A percentile compares a stretch with the other conserved stretches of the same genome.
Conservation (phyloP, 2,329 filamentous ascomycete species). For the Aspergillus candidus region DNA sequence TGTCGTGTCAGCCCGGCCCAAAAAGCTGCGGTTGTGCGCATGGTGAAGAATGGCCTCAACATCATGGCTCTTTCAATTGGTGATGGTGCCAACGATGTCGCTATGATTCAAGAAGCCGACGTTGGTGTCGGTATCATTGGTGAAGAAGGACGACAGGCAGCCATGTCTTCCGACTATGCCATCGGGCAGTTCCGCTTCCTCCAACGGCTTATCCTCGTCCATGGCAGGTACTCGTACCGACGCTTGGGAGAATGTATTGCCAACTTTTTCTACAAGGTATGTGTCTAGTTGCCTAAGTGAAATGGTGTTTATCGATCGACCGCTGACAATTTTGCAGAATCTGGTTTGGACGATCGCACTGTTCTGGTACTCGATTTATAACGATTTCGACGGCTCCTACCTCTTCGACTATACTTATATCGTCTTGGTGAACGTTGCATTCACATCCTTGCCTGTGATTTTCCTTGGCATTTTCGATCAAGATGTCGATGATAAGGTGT, state of each 20-base stretch:
- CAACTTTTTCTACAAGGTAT: slow-evolving; percentile 97
- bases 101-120: slow-evolving; percentile 96
- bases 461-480: slow-evolving; percentile 96
- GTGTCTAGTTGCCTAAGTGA: slow-evolving; percentile 9
- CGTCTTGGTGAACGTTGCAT: slow-evolving; percentile 90
- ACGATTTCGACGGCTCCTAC: slow-evolving; percentile 93
- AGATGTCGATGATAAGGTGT: slow-evolving; percentile 90
- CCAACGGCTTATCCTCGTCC: slow-evolving; percentile 76
- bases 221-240: slow-evolving; percentile 94
- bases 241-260: slow-evolving; percentile 87
- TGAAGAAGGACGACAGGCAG: slow-evolving; percentile 84
- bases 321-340: slow-evolving; percentile 51
- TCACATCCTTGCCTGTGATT: slow-evolving; percentile 90
- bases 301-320: neutral
- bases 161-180: slow-evolving; percentile 94
- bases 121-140: slow-evolving; percentile 95
- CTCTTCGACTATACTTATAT: slow-evolving; percentile 98
- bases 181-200: slow-evolving; percentile 92
- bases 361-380: slow-evolving; percentile 96
- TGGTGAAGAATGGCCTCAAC: slow-evolving; percentile 92
- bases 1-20: slow-evolving; percentile 95
- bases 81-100: slow-evolving; percentile 91
- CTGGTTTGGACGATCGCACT: slow-evolving; percentile 95
- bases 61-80: slow-evolving; percentile 94
- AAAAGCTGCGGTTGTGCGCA: slow-evolving; percentile 91